A percentile compares a stretch with the other conserved stretches of the same genome.
phyloP scores from a whole-genome alignment of 2,329 filamentous ascomycete genomes.

The Blastomyces gilchristii region DNA sequence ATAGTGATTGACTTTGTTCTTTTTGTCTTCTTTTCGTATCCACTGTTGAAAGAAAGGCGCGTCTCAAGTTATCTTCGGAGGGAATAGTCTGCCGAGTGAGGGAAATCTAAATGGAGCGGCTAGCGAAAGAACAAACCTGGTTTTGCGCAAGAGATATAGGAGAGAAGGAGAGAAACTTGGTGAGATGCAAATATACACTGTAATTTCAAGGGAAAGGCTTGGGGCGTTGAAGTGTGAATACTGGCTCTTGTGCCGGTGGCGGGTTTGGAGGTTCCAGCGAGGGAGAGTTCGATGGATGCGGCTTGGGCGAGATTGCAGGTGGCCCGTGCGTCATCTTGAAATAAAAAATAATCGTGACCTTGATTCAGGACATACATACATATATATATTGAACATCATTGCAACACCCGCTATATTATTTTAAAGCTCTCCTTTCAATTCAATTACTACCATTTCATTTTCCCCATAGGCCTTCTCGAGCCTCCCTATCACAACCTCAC shows the following conservation, averaged over 20 bases:
- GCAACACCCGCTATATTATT: neutral
- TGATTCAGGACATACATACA: too few relatives aligned
- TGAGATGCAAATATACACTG: neutral
- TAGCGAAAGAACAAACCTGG: neutral
- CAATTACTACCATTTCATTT: neutral
- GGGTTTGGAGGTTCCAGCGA: conserved; percentile 8
- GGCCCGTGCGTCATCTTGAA: conserved; percentile 13
- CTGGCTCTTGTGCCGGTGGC: neutral
- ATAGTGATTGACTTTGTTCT: neutral
- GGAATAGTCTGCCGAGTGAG: neutral
- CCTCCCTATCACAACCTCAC: neutral
- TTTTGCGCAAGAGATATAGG: neutral
- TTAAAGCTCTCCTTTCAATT: neutral
- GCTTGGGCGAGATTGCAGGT: conserved; percentile 9
- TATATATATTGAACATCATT: neutral
- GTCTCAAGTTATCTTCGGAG: too few relatives aligned
- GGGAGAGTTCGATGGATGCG: conserved; percentile 9
- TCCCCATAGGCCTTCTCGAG: neutral
- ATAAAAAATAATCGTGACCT: neutral
- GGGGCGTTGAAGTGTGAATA: neutral
- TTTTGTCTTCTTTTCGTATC: too few relatives aligned
- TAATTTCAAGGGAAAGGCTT: neutral
- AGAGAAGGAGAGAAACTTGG: neutral
- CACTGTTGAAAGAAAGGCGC: neutral
- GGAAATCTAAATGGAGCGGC: neutral